Evolutionary conservation across 2,329 filamentous ascomycete genomes (phyloP).

Genomic region (Stemphylium lycopersici): DNA sequence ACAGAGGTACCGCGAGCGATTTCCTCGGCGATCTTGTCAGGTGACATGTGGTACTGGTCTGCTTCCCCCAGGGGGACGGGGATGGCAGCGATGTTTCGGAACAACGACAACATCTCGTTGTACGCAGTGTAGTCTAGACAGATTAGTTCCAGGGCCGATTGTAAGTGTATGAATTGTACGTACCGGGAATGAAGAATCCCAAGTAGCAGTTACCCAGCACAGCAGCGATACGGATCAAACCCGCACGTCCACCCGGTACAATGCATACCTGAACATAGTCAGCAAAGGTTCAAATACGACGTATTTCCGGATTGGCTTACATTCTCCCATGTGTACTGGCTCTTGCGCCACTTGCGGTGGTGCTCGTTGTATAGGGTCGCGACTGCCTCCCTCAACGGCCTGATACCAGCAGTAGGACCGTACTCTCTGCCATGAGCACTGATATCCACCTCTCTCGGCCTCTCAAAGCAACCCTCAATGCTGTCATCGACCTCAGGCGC

Average conservation of each 20-base stretch:
- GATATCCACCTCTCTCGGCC: conserved; percentile 79
- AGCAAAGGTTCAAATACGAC: conserved; percentile 61
- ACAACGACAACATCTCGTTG: conserved; percentile 94
- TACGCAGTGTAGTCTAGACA: conserved; percentile 83
- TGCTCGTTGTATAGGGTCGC: conserved; percentile 92
- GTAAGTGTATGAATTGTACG: not conserved
- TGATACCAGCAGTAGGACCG: conserved; percentile 90
- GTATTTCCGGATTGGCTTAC: not conserved
- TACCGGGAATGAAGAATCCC: conserved; percentile 82
- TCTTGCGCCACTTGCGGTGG: conserved; percentile 84
- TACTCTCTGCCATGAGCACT: conserved; percentile 84
- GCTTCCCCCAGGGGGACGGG: conserved; percentile 73
- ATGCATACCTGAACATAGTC: conserved; percentile 55
- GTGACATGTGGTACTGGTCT: conserved; percentile 91
- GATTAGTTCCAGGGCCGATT: conserved; percentile 11
- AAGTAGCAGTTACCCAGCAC: conserved; percentile 92
- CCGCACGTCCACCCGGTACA: conserved; percentile 89
- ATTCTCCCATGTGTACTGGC: conserved; percentile 96
- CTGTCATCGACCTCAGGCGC: conserved; percentile 94
- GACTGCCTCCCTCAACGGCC: conserved; percentile 84
- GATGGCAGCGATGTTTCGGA: conserved; percentile 72
- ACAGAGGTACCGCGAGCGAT: conserved; percentile 79
- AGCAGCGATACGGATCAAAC: conserved; percentile 91
- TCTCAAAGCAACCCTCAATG: conserved; percentile 85
- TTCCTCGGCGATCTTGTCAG: conserved; percentile 90